Evolutionary conservation across 163 green algal species (phyloP), one percentile per base, ranked within the genome.

Genomic region (Prototheca cutis): DNA sequence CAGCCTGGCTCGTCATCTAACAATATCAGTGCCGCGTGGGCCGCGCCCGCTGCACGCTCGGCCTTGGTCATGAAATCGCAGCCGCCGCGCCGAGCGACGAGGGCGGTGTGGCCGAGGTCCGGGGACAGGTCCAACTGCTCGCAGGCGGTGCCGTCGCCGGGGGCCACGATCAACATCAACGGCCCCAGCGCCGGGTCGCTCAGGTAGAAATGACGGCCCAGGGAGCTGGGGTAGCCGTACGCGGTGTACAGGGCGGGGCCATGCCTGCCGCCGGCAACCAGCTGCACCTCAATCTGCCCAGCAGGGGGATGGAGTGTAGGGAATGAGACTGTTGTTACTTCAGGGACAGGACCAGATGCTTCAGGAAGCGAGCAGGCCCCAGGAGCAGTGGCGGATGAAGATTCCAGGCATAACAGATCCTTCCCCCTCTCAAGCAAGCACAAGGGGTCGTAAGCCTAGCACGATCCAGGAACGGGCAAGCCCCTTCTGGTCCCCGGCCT

Each of bases 21-120:
- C n/a, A 91, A 52, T 19, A 93, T 39, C 72, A 88, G 76, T 33
- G 64, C 67, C 6, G 28, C 54, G 23, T 63, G 79, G 2, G 72
- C 72, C 6, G 79, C 77, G 5, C 40, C 55, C 45, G 85, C 56
- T 32, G 81, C 53, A 18, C 59, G 49, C 21, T 6, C 8, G 3
- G 78, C 82, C 61, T 93, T 93, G 17, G 74, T 67, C 0, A 63
- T 30, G 49, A 91, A 93, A n/a, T 58, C 74, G 67, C 85, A 93
- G 63, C 66, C 76, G 52, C 84, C 85, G 6, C 84, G 75, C n/a
- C n/a, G n/a, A 30, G 68, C 21, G 15, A 84, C 82, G 8, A 90
- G 47, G 18, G 80, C 70, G 3, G 74, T 68, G 5, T 53, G 31
- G 32, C 76, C 77, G 72, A 67, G 32, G 6, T 33, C 15, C 48